phyloP scores from a whole-genome alignment of 257 asterid species.

The Solanum sitiens region DNA sequence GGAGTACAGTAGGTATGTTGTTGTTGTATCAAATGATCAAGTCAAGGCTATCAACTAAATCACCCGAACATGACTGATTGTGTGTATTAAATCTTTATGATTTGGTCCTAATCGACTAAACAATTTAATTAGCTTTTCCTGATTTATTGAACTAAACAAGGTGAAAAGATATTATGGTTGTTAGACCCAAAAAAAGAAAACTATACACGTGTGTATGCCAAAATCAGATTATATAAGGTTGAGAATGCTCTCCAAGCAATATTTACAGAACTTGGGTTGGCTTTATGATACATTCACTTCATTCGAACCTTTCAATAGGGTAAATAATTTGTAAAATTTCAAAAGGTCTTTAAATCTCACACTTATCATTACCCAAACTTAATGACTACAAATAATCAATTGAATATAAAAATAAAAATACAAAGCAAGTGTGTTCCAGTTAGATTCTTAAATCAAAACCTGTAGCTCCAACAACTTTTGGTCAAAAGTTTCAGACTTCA shows the following conservation, averaged over 20 bases:
- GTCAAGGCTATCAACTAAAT: neutral
- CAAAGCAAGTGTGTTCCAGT: neutral
- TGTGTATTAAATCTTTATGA: neutral
- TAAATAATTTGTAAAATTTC: neutral
- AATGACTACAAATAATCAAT: neutral
- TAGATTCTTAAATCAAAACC: neutral
- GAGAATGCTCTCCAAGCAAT: neutral
- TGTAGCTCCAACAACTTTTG: neutral
- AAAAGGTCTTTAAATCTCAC: neutral
- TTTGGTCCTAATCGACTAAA: neutral
- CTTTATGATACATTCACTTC: neutral
- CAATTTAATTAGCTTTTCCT: neutral
- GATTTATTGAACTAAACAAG: neutral
- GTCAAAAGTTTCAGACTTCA: neutral
- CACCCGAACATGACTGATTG: neutral
- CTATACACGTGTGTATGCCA: neutral
- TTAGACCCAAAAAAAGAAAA: neutral
- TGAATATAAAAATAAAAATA: neutral
- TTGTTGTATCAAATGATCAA: neutral
- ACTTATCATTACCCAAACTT: neutral
- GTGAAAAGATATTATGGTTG: neutral
- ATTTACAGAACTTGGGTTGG: neutral
- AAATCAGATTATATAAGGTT: neutral
- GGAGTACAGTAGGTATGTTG: neutral
- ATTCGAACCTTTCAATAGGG: neutral